phyloP scores from a whole-genome alignment of 345 rosid genomes.

The Eucalyptus erythrocorys region DNA sequence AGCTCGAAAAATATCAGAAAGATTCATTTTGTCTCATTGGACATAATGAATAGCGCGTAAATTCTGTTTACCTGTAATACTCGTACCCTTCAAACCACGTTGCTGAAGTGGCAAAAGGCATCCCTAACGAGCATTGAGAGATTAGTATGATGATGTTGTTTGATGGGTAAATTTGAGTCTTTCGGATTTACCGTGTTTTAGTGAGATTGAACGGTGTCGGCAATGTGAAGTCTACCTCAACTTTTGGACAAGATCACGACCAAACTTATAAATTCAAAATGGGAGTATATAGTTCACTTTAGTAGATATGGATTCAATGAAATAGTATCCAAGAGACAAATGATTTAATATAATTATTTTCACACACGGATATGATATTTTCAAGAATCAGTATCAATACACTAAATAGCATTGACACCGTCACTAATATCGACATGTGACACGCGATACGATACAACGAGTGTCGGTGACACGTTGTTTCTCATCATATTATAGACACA shows the following conservation, averaged over 20 bases:
- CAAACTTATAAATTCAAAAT: background rate
- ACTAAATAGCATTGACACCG: background rate
- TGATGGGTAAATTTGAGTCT: background rate
- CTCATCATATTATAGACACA: too few species aligned
- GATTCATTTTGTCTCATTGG: too few species aligned
- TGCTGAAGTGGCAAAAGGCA: too few species aligned
- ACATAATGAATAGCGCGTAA: too few species aligned
- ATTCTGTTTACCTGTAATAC: too few species aligned
- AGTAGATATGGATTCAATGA: background rate
- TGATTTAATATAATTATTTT: background rate
- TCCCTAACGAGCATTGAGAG: too few species aligned
- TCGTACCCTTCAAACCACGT: too few species aligned
- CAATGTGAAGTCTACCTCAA: background rate
- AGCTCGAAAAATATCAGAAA: too few species aligned
- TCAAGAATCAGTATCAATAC: background rate
- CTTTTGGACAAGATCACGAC: background rate
- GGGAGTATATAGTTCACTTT: background rate
- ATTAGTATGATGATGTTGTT: background rate
- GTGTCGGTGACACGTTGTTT: too few species aligned
- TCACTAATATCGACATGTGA: too few species aligned
- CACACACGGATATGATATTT: background rate
- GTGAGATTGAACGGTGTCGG: background rate
- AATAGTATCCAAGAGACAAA: background rate
- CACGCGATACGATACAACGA: too few species aligned
- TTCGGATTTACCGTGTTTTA: background rate